These are phyloP conservation scores for Cladophialophora yegresii DNA, from an alignment of 2,329 filamentous ascomycete genomes.

Conservation along the genomic window DNA sequence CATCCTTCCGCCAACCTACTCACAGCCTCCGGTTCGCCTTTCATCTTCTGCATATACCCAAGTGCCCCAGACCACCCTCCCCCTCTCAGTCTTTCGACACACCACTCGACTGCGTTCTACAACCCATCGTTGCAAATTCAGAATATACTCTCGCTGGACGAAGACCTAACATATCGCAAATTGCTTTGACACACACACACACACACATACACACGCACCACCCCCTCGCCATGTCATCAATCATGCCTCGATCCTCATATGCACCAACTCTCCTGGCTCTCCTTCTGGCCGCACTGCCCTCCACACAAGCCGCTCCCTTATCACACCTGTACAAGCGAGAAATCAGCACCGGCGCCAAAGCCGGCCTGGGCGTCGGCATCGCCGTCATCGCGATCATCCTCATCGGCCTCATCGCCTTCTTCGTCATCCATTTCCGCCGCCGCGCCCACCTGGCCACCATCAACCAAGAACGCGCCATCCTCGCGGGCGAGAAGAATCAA, in stretches of 20 bases:
- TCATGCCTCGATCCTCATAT: constrained; percentile 18
- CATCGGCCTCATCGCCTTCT: constrained; percentile 30
- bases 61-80: constrained; percentile 4
- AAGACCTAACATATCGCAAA: constrained; percentile 13
- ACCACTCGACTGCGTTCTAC: neutral
- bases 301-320: constrained; percentile 25
- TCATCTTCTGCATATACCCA: constrained; percentile 7
- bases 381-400: constrained; percentile 32
- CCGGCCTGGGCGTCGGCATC: constrained; percentile 35
- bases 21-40: constrained; percentile 7
- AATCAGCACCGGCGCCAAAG: constrained; percentile 34
- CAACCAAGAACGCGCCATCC: constrained; percentile 34
- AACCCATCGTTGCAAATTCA: neutral
- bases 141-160: constrained; percentile 21
- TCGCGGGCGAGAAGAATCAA: constrained; percentile 36
- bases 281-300: constrained; percentile 22
- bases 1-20: constrained; percentile 9
- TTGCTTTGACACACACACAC: neutral
- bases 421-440: constrained; percentile 35
- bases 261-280: constrained; percentile 14
- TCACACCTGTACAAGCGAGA: constrained; percentile 31
- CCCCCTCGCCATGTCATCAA: constrained; percentile 14
- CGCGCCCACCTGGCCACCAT: constrained; percentile 29
- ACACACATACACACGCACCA: neutral
- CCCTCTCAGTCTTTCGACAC: constrained; percentile 12